These are phyloP conservation scores for Aspergillus wentii DNA, from an alignment of 495 filamentous ascomycete genomes.

Conservation along the genomic window DNA sequence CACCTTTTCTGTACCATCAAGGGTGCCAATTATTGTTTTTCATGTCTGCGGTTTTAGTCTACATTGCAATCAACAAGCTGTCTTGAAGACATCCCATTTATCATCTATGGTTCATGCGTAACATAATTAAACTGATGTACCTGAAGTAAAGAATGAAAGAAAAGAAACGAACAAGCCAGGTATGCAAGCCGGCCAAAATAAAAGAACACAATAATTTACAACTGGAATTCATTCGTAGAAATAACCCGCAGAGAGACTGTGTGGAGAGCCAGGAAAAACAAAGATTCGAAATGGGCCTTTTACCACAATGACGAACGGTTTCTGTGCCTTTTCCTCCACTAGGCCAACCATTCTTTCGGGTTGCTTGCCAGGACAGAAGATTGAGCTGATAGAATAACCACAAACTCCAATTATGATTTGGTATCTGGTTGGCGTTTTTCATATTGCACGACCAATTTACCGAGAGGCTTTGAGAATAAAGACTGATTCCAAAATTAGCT, in stretches of 20 bases:
- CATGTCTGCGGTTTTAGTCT: no score
- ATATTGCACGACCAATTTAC: conserved; percentile 36
- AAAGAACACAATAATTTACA: conserved; percentile 19
- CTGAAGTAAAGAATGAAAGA: conserved; percentile 1
- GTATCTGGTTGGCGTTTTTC: conserved; percentile 28
- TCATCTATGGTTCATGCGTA: conserved; percentile 1
- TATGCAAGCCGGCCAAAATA: neutral
- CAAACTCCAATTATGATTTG: conserved; percentile 23
- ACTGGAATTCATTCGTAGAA: conserved; percentile 10
- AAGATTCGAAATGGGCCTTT: no score
- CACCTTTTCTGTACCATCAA: no score
- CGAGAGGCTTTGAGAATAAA: conserved; percentile 47
- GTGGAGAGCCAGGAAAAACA: no score
- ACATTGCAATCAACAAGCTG: conserved; percentile 8
- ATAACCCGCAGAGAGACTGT: no score
- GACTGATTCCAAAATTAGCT: conserved; percentile 22
- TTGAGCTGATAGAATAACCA: neutral
- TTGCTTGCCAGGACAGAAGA: conserved; percentile 1
- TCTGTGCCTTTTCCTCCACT: no score
- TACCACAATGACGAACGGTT: no score
- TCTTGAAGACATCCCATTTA: neutral
- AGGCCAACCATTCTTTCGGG: no score
- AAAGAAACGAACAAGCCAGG: neutral
- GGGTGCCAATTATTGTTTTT: no score
- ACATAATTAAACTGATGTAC: conserved; percentile 9